Evolutionary conservation across 306 rosid species (phyloP).

Genomic region (Mimosa bimucronata): DNA sequence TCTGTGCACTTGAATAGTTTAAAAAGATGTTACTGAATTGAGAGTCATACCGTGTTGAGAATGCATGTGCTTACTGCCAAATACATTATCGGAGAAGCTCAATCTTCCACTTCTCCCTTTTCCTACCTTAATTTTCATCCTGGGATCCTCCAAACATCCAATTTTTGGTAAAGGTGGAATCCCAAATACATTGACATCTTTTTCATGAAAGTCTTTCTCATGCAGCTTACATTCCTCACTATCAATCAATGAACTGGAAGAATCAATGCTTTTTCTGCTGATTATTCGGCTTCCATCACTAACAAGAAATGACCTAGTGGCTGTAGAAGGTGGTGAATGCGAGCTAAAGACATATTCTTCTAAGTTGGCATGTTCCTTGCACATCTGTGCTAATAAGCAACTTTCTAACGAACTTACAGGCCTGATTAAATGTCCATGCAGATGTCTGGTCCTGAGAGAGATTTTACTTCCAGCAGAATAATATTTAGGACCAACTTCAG

Average conservation of each 20-base stretch:
- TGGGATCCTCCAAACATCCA: constrained; percentile 41
- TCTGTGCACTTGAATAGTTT: constrained; percentile 11
- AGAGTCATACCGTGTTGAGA: constrained; percentile 45
- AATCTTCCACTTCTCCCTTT: constrained; percentile 43
- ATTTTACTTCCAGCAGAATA: constrained; percentile 51
- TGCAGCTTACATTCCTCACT: constrained; percentile 45
- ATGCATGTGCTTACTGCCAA: constrained; percentile 41
- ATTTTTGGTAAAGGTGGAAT: constrained; percentile 52
- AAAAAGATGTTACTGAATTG: constrained; percentile 16
- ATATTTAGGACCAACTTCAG: constrained; percentile 44
- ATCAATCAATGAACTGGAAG: constrained; percentile 39
- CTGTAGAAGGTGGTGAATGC: constrained; percentile 43
- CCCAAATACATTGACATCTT: constrained; percentile 44
- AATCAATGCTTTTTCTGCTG: constrained; percentile 44
- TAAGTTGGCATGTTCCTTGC: constrained; percentile 60
- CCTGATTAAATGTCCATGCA: constrained; percentile 40
- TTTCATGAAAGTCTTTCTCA: constrained; percentile 39
- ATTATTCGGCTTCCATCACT: constrained; percentile 68
- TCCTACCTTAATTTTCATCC: constrained; percentile 42
- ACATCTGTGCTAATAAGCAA: constrained; percentile 79
- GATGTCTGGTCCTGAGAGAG: constrained; percentile 48
- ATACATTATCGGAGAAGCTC: constrained; percentile 40
- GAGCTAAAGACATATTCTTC: constrained; percentile 57
- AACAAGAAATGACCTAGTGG: constrained; percentile 59
- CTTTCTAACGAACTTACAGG: constrained; percentile 76